Conservation (phyloP, 768 basidiomycete genomes). For the Hypholoma fasciculare region DNA sequence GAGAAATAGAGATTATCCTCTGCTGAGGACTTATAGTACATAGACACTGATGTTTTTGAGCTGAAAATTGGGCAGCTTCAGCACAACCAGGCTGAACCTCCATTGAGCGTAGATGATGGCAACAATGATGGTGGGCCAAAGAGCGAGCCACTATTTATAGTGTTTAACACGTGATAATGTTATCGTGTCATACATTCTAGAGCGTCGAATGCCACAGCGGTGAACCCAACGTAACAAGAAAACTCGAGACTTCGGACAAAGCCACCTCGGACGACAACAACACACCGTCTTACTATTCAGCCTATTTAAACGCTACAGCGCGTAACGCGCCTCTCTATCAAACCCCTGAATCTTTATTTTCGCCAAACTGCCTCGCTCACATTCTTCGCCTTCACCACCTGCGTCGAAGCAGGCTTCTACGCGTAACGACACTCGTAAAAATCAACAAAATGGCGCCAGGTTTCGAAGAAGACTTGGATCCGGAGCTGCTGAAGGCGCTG, state of each 20-base stretch:
- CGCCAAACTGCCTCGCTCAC: constrained; percentile 76
- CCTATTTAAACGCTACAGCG: no score
- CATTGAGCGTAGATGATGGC: no score
- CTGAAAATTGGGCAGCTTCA: no score
- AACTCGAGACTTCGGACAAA: no score
- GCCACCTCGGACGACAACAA: background rate
- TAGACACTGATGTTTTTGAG: no score
- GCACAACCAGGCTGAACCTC: no score
- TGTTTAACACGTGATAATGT: constrained; percentile 4
- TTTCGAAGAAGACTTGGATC: constrained; percentile 37
- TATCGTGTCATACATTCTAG: constrained; percentile 5
- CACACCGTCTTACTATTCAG: background rate
- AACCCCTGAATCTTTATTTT: constrained; percentile 8
- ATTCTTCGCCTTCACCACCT: constrained; percentile 76
- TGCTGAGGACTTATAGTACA: no score
- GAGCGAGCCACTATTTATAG: no score
- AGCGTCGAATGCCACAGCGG: background rate
- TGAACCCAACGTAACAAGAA: background rate
- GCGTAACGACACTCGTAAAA: constrained; percentile 50
- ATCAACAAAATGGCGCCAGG: constrained; percentile 30
- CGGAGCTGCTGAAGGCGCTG: constrained; percentile 20
- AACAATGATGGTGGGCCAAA: no score
- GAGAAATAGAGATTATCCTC: no score
- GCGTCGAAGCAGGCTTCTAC: constrained; percentile 50
- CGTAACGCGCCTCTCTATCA: background rate